These are phyloP conservation scores for Nakazawaea peltata DNA, from an alignment of 805 yeast species.

Conservation along the genomic window DNA sequence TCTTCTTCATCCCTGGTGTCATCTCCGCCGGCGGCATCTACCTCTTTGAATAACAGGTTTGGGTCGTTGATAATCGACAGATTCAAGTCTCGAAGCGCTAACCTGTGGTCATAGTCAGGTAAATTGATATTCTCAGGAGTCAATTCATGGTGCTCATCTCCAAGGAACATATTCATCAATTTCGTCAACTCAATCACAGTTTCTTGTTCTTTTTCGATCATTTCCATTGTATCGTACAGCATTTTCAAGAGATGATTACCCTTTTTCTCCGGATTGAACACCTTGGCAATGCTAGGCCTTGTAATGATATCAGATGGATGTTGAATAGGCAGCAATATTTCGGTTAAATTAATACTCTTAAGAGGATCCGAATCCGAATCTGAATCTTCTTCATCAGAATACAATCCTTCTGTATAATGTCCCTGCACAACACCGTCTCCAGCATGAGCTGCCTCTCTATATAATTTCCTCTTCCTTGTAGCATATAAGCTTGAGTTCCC, in stretches of 20 bases:
- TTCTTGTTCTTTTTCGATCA: slow-evolving; percentile 75
- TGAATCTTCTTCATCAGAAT: slow-evolving; percentile 6
- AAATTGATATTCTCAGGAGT: slow-evolving; percentile 58
- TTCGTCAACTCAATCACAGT: slow-evolving; percentile 65
- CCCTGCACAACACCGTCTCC: not conserved
- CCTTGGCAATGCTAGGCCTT: slow-evolving; percentile 60
- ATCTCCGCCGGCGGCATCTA: slow-evolving; percentile 13
- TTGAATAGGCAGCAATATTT: slow-evolving; percentile 67
- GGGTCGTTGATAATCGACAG: slow-evolving; percentile 15
- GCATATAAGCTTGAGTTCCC: too few relatives aligned
- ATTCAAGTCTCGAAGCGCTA: slow-evolving; percentile 22
- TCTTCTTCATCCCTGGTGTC: slow-evolving; percentile 10
- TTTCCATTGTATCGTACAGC: slow-evolving; percentile 65
- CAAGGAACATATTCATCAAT: slow-evolving; percentile 71
- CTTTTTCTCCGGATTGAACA: slow-evolving; percentile 39
- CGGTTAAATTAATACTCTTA: slow-evolving; percentile 40
- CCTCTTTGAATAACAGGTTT: slow-evolving; percentile 14
- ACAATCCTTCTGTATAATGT: not conserved
- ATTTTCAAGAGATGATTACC: slow-evolving; percentile 47
- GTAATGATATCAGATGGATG: slow-evolving; percentile 73
- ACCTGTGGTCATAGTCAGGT: slow-evolving; percentile 62
- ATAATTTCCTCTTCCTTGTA: slow-evolving; percentile 16
- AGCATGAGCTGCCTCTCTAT: slow-evolving; percentile 16
- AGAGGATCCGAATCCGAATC: slow-evolving; percentile 26
- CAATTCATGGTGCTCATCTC: slow-evolving; percentile 73